Evolutionary conservation across 768 basidiomycete species (phyloP), one percentile per base, ranked within the genome.

Genomic region (Peribolospora kevripleyi): DNA sequence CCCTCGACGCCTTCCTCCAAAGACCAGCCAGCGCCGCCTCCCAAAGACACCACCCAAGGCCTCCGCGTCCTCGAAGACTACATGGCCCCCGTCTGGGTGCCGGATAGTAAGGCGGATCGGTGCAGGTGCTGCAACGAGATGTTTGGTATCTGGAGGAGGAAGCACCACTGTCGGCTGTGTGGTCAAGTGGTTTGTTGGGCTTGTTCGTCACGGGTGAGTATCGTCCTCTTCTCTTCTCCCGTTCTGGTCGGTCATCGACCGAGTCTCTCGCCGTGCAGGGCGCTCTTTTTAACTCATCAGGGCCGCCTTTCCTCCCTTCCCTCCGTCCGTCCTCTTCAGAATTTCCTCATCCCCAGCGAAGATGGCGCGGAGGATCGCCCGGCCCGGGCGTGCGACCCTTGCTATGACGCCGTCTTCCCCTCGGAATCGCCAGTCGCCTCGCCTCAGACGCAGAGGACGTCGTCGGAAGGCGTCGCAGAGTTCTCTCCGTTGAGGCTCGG

Each of bases 91-190:
- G 76, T 91, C 37, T 93, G 88, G 88, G 79, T 90, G 40, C 85
- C 88, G 0, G 85, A 93, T 63, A 75, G 77, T 57, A 82, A 75
- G 65, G 80, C 83, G n/a, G 75, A 76, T 54, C 71, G 73, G 25
- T 93, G 88, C 64, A 87, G 86, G 85, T 72, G 82, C 7, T 93
- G 88, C 62, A 77, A 77, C 5, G 69, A 75, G 46, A 73, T 83
- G 51, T 98, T 98, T 69, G 85, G 86, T 0, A 76, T 88, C 2
- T 95, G 86, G 85, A 70, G 90, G 53, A 72, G 93, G 59, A 93
- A 90, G 67, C 93, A 98, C 63, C 93, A 98, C 65, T 98, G 93
- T 69, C 78, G 93, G 9, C 87, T 97, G 67, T 97, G 93, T 64
- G 87, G 87, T 0, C 67, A 79, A 50, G 84, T 87, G 62, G 80